Base-by-base conservation (phyloP, 129 eudicot genomes). In the Calendula officinalis region DNA sequence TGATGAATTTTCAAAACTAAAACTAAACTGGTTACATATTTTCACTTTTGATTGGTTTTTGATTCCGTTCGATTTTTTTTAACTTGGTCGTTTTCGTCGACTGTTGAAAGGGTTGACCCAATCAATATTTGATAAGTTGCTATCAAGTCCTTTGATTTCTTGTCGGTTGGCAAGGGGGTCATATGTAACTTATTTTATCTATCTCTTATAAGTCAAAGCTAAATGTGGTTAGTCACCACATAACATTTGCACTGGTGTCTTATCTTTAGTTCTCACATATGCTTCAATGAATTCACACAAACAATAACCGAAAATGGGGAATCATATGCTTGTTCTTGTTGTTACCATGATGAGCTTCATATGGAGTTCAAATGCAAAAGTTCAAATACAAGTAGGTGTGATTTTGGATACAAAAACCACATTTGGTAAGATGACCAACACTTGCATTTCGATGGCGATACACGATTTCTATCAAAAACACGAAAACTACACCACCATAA, bases 381-480 rank as follows among this genome's bases (percentile, higher is more conserved):
- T 32, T n/a, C 1, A 57, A 22, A 57, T 38, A 57, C 3, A 57
- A 35, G 14, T 57, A 57, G 63, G 63, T n/a, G 63, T 57, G 33
- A 57, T 57, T 36, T 44, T 57, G 4, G 63, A 57, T 57, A 57
- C 13, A 3, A 44, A 57, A 57, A 57, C 63, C 3, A 35, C 37
- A 17, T 1, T 37, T 37, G 63, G 63, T 13, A 57, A 57, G 22
- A 57, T 57, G 63, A 57, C 32, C 33, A 37, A 44, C 7, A 57
- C 44, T 57, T 57, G 63, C 45, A 57, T 57, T 13, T 37, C 46
- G 14, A 57, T 57, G 46, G 63, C 46, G 42, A 12, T 57, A 57
- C 13, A 4, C 43, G 63, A 57, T 37, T 57, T 57, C 45, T 57
- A 57, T 57, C 45, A 57, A 14, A 10, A 57, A 37, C 45, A 57